These are phyloP conservation scores for Bauhinia variegata DNA, from an alignment of 306 rosid species.

Conservation along the genomic window DNA sequence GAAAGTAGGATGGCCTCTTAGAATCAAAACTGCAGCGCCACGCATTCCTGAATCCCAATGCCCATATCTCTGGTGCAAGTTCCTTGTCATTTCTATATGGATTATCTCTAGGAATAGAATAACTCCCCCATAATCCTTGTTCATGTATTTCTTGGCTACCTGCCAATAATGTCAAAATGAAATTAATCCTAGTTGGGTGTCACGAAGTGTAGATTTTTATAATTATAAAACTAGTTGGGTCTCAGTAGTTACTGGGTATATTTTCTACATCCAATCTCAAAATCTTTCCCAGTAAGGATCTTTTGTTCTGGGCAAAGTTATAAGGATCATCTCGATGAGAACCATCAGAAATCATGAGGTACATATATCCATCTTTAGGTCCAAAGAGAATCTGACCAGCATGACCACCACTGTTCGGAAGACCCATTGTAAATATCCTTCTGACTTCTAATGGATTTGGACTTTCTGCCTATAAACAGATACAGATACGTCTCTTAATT, in stretches of 20 bases:
- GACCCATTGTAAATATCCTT: slow-evolving; percentile 48
- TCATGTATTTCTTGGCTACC: slow-evolving; percentile 36
- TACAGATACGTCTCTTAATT: neutral
- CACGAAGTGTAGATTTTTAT: neutral
- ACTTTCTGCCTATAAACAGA: slow-evolving; percentile 33
- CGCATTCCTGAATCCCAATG: slow-evolving; percentile 45
- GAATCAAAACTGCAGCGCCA: slow-evolving; percentile 59
- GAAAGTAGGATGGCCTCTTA: slow-evolving; percentile 45
- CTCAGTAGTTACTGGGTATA: slow-evolving; percentile 42
- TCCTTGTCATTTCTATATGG: slow-evolving; percentile 44
- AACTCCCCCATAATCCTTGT: slow-evolving; percentile 43
- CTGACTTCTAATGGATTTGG: slow-evolving; percentile 46
- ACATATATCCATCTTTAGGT: slow-evolving; percentile 51
- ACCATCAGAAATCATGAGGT: slow-evolving; percentile 42
- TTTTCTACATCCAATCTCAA: slow-evolving; percentile 48
- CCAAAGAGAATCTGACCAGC: slow-evolving; percentile 52
- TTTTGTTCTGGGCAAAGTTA: slow-evolving; percentile 50
- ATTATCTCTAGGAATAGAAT: slow-evolving; percentile 46
- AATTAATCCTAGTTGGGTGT: neutral
- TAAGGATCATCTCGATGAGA: slow-evolving; percentile 43
- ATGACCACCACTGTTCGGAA: slow-evolving; percentile 35
- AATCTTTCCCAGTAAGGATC: slow-evolving; percentile 55
- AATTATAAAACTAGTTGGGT: neutral
- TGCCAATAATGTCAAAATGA: slow-evolving; percentile 16
- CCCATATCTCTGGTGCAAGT: slow-evolving; percentile 44